Evolutionary conservation across 176 grass and related monocot genomes (phyloP).

Genomic region (Oryza meyeriana): DNA sequence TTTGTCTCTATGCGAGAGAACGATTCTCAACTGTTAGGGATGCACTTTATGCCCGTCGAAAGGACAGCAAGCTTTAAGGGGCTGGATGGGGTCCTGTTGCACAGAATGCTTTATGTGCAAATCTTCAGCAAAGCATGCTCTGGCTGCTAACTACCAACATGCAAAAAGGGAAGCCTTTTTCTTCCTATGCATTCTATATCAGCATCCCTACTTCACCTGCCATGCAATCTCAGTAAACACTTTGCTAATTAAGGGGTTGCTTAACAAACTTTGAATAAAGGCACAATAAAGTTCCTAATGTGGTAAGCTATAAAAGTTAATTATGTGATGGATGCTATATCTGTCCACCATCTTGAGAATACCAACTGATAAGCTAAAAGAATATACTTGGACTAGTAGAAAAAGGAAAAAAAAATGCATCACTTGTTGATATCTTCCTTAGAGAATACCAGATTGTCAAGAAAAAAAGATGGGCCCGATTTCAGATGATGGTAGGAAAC

Average conservation of each 20-base stretch:
- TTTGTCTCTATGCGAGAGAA: slow-evolving; percentile 9
- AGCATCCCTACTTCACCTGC: background rate
- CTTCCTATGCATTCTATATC: background rate
- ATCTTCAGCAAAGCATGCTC: background rate
- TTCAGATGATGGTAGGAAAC: background rate
- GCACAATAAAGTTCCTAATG: background rate
- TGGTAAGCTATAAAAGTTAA: background rate
- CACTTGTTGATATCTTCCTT: background rate
- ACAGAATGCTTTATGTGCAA: background rate
- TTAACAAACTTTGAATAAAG: background rate
- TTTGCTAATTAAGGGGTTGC: background rate
- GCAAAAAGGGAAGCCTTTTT: background rate
- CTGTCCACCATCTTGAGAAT: background rate
- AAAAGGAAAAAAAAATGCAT: background rate
- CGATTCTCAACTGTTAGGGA: background rate
- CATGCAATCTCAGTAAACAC: background rate
- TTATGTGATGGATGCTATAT: background rate
- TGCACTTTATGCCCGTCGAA: slow-evolving; percentile 19
- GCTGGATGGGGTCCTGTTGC: background rate
- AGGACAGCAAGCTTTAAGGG: slow-evolving; percentile 34
- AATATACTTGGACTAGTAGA: background rate
- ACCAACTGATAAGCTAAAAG: background rate
- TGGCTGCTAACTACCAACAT: background rate
- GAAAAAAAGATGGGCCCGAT: background rate
- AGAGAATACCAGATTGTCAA: background rate